These are phyloP conservation scores for Candida nemodendra DNA, from an alignment of 805 yeast species.

Conservation along the genomic window DNA sequence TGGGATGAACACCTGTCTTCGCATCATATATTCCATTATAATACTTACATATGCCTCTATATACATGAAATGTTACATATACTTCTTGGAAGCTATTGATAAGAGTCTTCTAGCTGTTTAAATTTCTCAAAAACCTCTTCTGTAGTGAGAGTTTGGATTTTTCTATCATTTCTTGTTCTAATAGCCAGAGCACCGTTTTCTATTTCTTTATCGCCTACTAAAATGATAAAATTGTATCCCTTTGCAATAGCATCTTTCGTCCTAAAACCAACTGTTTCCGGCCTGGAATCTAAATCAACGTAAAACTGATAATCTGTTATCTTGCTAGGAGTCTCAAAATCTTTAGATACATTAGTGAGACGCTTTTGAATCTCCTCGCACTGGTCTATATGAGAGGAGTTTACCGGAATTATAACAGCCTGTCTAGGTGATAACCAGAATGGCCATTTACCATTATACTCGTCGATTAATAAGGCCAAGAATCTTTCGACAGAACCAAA, in stretches of 20 bases:
- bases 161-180: slow-evolving; percentile 54
- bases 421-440: slow-evolving; percentile 96
- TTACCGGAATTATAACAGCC: slow-evolving; percentile 79
- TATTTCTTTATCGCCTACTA: slow-evolving; percentile 85
- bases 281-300: slow-evolving; percentile 73
- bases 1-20: slow-evolving; percentile 6
- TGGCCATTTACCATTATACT: slow-evolving; percentile 93
- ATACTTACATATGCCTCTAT: slow-evolving; percentile 1
- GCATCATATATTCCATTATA: no score
- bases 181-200: slow-evolving; percentile 58
- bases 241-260: slow-evolving; percentile 73
- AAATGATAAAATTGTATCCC: slow-evolving; percentile 76
- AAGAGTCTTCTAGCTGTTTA: slow-evolving; percentile 49
- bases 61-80: slow-evolving; percentile 1
- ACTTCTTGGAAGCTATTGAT: no score
- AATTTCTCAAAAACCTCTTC: slow-evolving; percentile 56
- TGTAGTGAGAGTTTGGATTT: slow-evolving; percentile 41
- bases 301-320: slow-evolving; percentile 60
- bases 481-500: slow-evolving; percentile 94
- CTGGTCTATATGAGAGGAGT: slow-evolving; percentile 54
- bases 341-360: slow-evolving; percentile 47
- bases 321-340: slow-evolving; percentile 45
- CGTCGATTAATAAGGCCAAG: slow-evolving; percentile 85
- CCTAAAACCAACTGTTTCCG: slow-evolving; percentile 76
- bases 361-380: slow-evolving; percentile 48